Conservation (phyloP, 2,329 filamentous ascomycete species). For the Aspergillus sp. region DNA sequence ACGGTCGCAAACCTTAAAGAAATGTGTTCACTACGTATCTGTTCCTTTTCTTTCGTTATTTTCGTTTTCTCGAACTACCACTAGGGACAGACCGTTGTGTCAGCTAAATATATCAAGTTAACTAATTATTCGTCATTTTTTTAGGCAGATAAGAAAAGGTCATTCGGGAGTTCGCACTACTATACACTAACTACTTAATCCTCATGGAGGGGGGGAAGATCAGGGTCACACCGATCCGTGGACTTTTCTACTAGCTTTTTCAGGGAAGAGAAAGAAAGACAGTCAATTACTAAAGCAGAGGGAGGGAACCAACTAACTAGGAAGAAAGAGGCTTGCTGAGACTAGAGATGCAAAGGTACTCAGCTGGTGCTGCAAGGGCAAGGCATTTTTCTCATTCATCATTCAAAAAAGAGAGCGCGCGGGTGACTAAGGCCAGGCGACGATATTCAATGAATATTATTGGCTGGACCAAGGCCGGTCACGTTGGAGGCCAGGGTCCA, state of each 20-base stretch:
- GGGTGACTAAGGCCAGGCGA: constrained; percentile 5
- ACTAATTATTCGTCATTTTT: no score
- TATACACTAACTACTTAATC: no score
- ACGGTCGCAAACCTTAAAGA: neutral
- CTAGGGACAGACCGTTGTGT: neutral
- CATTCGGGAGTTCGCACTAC: no score
- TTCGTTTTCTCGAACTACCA: no score
- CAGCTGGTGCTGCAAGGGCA: constrained; percentile 13
- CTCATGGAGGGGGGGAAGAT: no score
- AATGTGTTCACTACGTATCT: neutral
- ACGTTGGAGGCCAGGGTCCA: constrained; percentile 42
- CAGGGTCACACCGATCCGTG: neutral
- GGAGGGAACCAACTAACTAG: no score
- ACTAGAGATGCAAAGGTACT: neutral
- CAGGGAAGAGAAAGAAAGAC: no score
- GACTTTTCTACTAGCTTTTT: no score
- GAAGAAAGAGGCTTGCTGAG: constrained; percentile 5
- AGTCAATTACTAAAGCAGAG: no score
- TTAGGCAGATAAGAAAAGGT: no score
- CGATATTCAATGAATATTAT: constrained; percentile 19
- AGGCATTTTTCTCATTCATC: constrained; percentile 10
- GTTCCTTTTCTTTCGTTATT: neutral
- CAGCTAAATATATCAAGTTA: neutral
- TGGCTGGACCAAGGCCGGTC: constrained; percentile 27
- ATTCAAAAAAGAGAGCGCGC: neutral